Conservation (phyloP, 306 rosid species). For the barrel medic (Medicago truncatula) region DNA sequence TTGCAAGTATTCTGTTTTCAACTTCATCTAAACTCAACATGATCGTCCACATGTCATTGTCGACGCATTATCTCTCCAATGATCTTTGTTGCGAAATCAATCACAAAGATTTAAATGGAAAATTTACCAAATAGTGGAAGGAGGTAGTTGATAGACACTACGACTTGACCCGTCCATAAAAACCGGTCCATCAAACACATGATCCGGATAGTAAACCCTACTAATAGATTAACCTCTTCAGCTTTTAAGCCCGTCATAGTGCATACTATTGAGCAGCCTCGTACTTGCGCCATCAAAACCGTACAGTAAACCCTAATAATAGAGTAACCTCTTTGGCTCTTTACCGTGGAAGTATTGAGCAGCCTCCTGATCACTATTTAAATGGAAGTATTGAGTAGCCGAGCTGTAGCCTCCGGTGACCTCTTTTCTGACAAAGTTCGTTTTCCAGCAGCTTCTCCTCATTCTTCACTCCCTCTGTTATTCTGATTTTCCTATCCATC, state of each 20-base stretch:
- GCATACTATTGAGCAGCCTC: background rate
- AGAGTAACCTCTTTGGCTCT: background rate
- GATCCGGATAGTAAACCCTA: background rate
- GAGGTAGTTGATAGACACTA: background rate
- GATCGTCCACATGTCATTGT: background rate
- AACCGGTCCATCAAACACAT: background rate
- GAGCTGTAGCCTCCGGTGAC: background rate
- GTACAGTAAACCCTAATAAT: background rate
- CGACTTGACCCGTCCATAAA: background rate
- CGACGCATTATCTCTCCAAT: background rate
- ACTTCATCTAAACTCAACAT: background rate
- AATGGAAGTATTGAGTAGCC: background rate
- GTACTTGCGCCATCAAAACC: background rate
- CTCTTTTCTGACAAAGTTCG: background rate
- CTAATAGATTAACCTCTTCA: background rate
- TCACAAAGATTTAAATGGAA: background rate
- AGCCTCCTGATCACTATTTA: background rate
- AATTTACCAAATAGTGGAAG: background rate
- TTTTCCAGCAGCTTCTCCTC: background rate
- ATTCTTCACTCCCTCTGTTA: background rate
- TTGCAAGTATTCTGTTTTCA: background rate
- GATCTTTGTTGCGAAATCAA: background rate
- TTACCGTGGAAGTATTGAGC: background rate
- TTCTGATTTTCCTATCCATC: slow-evolving; percentile 5
- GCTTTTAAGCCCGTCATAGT: background rate